Evolutionary conservation across 495 filamentous ascomycete genomes (phyloP).

Genomic region (Annulohypoxylon nitens): DNA sequence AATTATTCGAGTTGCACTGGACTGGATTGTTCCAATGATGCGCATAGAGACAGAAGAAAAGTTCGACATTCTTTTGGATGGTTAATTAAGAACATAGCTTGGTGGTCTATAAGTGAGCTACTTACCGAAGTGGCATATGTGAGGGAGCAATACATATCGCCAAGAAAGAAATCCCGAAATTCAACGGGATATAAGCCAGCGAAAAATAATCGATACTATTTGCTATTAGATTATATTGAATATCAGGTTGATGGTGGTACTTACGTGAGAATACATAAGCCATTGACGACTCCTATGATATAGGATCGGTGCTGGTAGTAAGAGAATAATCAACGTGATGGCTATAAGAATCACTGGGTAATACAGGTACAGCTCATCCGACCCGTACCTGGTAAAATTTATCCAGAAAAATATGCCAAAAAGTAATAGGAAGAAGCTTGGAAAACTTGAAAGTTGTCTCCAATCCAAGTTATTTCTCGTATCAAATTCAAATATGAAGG

Average conservation of each 20-base stretch:
- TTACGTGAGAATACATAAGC: conserved; percentile 86
- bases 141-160: conserved; percentile 96
- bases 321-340: conserved; percentile 73
- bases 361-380: conserved; percentile 80
- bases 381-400: conserved; percentile 78
- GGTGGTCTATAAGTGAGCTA: conserved; percentile 28
- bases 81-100: neutral
- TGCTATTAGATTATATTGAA: conserved; percentile 22
- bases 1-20: conserved; percentile 88
- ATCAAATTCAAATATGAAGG: conserved; percentile 97
- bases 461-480: conserved; percentile 86
- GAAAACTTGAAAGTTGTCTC: conserved; percentile 88
- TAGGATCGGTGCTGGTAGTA: conserved; percentile 78
- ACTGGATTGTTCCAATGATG: conserved; percentile 75
- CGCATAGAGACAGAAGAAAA: conserved; percentile 96
- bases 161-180: conserved; percentile 96
- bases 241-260: conserved; percentile 44
- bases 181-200: conserved; percentile 93
- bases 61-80: conserved; percentile 77
- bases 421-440: conserved; percentile 80
- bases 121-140: conserved; percentile 90
- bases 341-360: conserved; percentile 87
- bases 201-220: conserved; percentile 84
- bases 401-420: conserved; percentile 87
- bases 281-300: conserved; percentile 84